These are phyloP conservation scores for Melampsora larici-populina DNA, from an alignment of 1,284 basidiomycete species.

Conservation along the genomic window DNA sequence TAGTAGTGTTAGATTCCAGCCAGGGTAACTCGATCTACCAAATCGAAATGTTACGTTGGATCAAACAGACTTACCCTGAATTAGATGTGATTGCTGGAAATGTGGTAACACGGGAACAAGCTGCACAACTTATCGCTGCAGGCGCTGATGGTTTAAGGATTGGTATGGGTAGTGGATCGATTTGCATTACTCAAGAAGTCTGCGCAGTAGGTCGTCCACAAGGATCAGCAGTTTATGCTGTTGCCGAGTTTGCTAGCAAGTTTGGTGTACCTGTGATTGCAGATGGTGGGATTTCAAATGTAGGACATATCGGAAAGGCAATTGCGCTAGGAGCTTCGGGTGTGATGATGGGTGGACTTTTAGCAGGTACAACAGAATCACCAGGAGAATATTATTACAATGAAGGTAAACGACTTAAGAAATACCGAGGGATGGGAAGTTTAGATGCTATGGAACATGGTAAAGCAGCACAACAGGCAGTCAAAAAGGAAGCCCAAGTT, in stretches of 20 bases:
- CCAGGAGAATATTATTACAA: slow-evolving; percentile 95
- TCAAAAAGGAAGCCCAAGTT: slow-evolving; percentile 47
- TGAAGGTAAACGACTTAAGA: slow-evolving; percentile 96
- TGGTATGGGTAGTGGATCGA: slow-evolving; percentile 97
- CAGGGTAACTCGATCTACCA: slow-evolving; percentile 95
- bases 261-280: slow-evolving; percentile 97
- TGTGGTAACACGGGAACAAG: slow-evolving; percentile 96
- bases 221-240: slow-evolving; percentile 91
- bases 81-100: slow-evolving; percentile 95
- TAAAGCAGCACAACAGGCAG: slow-evolving; percentile 59
- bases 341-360: slow-evolving; percentile 97
- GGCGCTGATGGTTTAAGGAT: slow-evolving; percentile 91
- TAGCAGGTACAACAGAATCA: slow-evolving; percentile 94
- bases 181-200: slow-evolving; percentile 99
- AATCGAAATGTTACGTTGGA: slow-evolving; percentile 91
- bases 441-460: slow-evolving; percentile 83
- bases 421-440: slow-evolving; percentile 97
- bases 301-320: slow-evolving; percentile 97
- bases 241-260: slow-evolving; percentile 84
- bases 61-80: slow-evolving; percentile 77
- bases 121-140: slow-evolving; percentile 85
- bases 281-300: slow-evolving; percentile 94
- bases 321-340: slow-evolving; percentile 87
- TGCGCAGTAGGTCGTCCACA: slow-evolving; percentile 99
- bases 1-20: slow-evolving; percentile 90